Base-by-base conservation (phyloP, 176 grass and related monocot species). In the Aegilops umbellulata region DNA sequence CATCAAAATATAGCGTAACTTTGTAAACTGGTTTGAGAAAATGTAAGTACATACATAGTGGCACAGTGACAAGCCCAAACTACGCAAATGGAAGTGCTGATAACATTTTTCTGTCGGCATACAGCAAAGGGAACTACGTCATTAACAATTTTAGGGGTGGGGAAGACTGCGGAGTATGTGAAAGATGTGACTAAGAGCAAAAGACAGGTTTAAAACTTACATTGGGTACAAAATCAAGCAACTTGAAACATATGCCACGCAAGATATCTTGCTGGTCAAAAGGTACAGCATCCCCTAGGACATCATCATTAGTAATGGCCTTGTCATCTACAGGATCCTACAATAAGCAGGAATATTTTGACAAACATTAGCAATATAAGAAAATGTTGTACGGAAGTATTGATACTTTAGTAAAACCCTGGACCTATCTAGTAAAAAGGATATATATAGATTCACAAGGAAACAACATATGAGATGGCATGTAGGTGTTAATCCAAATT, bases 271-370 rank as follows among this genome's bases (percentile, higher is more conserved):
- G 90, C 71, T 90, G 90, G 44, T 83, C 87, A 27, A 39, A 66
- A 69, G 93, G 93, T 86, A 95, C 83, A 75, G 82, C 74, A 90
- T 95, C 93, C 67, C 93, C 93, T 31, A 95, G 74, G 16, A 86
- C 41, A 88, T 95, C 93, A 88, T 95, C 93, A 86, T 95, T 95
- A 44, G 90, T 95, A 76, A 90, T 87, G 78, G 79, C 69, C 34
- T 88, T 92, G 44, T 76, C 87, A 30, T 95, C 93, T 65, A 47
- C 67, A 27, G 87, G 77, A 27, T 90, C 82, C 93, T 95, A 80
- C 79, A 90, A 78, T 81, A 73, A 79, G 39, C 25, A 66, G 25
- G 5, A 84, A 72, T 22, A 76, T 44, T 73, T 80, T 78, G 36
- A 32, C 23, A 77, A 55, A 5, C 27, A 58, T 34, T 69, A 83